Base-by-base conservation (phyloP, 2,329 filamentous ascomycete genomes). In the Colletotrichum liaoningense region DNA sequence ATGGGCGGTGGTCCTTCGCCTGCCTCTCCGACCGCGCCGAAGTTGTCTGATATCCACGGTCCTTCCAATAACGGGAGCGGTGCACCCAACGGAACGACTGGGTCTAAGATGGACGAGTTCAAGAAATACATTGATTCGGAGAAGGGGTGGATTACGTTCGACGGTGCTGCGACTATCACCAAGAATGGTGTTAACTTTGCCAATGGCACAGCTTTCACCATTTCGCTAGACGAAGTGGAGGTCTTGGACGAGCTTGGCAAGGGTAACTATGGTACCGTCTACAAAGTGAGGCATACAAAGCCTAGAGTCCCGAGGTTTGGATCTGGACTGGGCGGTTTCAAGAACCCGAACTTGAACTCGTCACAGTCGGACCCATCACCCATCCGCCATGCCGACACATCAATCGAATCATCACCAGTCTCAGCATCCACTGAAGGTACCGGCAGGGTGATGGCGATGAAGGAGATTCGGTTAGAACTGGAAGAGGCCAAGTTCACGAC, bases 261-360 rank as follows among this genome's bases (percentile, higher is more conserved):
- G 83, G 97, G 97, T 54, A 99, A 99, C 81, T 99, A 99, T 79
- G 97, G 97, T 73, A 98, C 96, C 1, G 97, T 99, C 4, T 98
- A 97, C 88, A 98, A 97, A 83, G 97, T 98, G 70, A 91, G 93
- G 78, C 97, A 99, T 84, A 91, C 93, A 69, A 92, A 95, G 79
- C 88, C 88, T 14, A 83, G 84, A 63, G 83, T 86, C 22, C 89
- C 89, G 0, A 86, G 90, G 46, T 91, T 92, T 73, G 89, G 91
- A 1, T 86, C 87, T 63, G 90, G 91, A 28, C 81, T 92, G 22
- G 86, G 86, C 38, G 84, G 86, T 46, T 84, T 84, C 75, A 89
- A 87, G 77, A 75, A 82, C 3, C 71, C 81, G 2, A 82, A 83
- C 14, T 77, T 86, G 26, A 80, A 83, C 35, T 79, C 81, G 7